Evolutionary conservation across 257 asterid genomes (phyloP).

Genomic region (Penstemon newberryi): DNA sequence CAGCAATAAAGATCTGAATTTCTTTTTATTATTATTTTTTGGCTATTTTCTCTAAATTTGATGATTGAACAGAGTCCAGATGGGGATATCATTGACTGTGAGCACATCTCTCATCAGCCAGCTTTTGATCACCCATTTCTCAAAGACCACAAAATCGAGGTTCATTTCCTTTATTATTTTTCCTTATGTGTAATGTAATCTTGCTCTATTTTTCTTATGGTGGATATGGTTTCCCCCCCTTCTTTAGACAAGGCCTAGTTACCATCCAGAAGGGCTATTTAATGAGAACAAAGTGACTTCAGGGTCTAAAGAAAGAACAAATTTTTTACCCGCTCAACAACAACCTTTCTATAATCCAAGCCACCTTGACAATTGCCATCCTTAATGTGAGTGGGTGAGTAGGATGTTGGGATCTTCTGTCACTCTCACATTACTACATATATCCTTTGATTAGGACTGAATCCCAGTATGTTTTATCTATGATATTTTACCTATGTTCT

Average conservation of each 20-base stretch:
- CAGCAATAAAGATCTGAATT: not conserved
- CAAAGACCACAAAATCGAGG: constrained; percentile 93
- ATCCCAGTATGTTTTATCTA: not conserved
- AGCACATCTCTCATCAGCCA: constrained; percentile 76
- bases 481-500: not conserved
- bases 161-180: constrained; percentile 21
- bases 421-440: too few relatives aligned
- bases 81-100: constrained; percentile 88
- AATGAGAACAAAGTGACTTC: constrained; percentile 49
- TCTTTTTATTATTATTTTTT: too few relatives aligned
- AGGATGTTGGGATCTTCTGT: too few relatives aligned
- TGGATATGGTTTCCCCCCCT: not conserved
- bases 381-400: too few relatives aligned
- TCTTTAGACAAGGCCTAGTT: constrained; percentile 66
- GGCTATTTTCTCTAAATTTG: constrained; percentile 17
- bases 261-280: constrained; percentile 75
- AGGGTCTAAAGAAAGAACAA: constrained; percentile 41
- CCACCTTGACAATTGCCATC: too few relatives aligned
- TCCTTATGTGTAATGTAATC: not conserved
- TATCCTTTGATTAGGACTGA: too few relatives aligned
- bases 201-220: constrained; percentile 7
- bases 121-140: constrained; percentile 93
- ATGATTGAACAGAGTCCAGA: constrained; percentile 70
- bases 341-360: too few relatives aligned
- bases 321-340: not conserved